Evolutionary conservation across 75 land plant genomes (phyloP).

Genomic region (Isoetes taiwanensis): DNA sequence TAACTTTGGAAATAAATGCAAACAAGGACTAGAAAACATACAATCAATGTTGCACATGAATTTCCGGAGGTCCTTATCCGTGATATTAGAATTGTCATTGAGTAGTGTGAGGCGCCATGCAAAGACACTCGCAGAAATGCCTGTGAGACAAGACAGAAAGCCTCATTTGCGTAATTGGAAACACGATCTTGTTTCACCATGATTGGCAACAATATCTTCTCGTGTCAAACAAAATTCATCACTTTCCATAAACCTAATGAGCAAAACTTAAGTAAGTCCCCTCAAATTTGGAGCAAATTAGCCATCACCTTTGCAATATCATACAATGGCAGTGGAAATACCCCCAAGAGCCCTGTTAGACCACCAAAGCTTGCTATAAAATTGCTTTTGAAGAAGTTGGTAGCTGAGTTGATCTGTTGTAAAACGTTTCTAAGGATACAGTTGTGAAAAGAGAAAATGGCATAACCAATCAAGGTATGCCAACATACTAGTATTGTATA

Average conservation of each 20-base stretch:
- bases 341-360: constrained; percentile 19
- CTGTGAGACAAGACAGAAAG: constrained; percentile 16
- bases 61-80: constrained; percentile 15
- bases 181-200: constrained; percentile 27
- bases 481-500: no score
- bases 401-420: constrained; percentile 30
- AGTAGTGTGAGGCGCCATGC: constrained; percentile 29
- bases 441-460: no score
- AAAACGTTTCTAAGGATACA: no score
- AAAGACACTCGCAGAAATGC: constrained; percentile 30
- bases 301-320: constrained; percentile 25
- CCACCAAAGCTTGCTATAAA: constrained; percentile 19
- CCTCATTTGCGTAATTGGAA: constrained; percentile 5
- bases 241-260: no score
- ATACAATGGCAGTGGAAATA: constrained; percentile 19
- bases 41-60: no score
- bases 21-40: no score
- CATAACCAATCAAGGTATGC: no score
- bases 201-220: constrained; percentile 24
- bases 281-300: no score
- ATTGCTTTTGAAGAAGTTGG: constrained; percentile 19
- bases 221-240: no score
- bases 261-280: no score
- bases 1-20: no score
- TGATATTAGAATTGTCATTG: constrained; percentile 22